Conservation (phyloP, 495 filamentous ascomycete genomes). For the Parachaetomium inaequale region DNA sequence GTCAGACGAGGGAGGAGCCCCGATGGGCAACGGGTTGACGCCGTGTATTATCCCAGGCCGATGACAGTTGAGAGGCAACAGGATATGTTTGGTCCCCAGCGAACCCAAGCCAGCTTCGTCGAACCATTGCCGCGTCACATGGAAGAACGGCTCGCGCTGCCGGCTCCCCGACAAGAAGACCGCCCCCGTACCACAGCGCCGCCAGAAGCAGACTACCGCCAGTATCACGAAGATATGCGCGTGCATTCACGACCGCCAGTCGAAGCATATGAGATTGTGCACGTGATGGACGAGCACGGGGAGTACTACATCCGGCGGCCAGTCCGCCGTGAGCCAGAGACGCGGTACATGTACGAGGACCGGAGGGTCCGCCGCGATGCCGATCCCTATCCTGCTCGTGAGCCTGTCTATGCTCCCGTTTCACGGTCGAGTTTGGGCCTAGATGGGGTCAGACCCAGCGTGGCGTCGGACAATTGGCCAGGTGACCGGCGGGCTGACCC, state of each 20-base stretch:
- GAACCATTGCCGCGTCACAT: slow-evolving; percentile 10
- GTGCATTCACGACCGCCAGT: slow-evolving; percentile 29
- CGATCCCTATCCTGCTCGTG: slow-evolving; percentile 15
- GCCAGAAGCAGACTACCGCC: slow-evolving; percentile 35
- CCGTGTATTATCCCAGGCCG: slow-evolving; percentile 11
- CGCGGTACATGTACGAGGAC: slow-evolving; percentile 20
- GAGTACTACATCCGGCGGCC: slow-evolving; percentile 46
- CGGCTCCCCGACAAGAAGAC: slow-evolving; percentile 15
- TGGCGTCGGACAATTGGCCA: background rate
- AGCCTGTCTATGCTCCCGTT: slow-evolving; percentile 23
- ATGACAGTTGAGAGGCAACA: background rate
- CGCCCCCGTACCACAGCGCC: slow-evolving; percentile 15
- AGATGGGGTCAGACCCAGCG: background rate
- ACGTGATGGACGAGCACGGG: slow-evolving; percentile 42
- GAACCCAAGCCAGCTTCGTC: background rate
- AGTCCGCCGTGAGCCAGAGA: slow-evolving; percentile 32
- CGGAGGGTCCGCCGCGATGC: slow-evolving; percentile 8
- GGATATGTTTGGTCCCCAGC: background rate
- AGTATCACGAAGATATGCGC: slow-evolving; percentile 31
- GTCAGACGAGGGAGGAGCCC: slow-evolving; percentile 5
- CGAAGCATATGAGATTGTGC: slow-evolving; percentile 43
- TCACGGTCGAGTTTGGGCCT: background rate
- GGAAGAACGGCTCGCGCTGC: slow-evolving; percentile 22
- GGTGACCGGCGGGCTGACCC: slow-evolving; percentile 23
- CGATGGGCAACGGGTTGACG: background rate